A percentile compares a stretch with the other conserved stretches of the same genome.
Evolutionary conservation across 257 asterid genomes (phyloP).

Genomic region (Plantago major): DNA sequence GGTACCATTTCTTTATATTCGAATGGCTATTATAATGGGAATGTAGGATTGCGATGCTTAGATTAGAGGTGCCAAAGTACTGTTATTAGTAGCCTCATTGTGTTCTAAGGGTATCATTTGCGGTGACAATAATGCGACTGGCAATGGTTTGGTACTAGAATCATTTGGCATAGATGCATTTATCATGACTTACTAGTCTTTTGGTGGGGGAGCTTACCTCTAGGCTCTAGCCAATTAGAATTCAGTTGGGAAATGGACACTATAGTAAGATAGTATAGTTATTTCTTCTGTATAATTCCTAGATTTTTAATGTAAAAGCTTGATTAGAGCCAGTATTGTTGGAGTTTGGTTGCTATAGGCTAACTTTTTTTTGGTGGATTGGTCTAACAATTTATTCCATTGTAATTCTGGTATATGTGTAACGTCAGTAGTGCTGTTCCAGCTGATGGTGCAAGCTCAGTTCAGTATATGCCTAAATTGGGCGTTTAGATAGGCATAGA

Average conservation of each 20-base stretch:
- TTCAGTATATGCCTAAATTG: no score
- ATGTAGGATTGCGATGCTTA: slow-evolving; percentile 30
- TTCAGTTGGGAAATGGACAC: no score
- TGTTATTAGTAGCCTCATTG: slow-evolving; percentile 26
- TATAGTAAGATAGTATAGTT: no score
- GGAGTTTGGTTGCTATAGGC: not conserved
- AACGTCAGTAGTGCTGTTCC: no score
- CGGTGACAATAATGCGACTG: not conserved
- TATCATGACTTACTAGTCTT: not conserved
- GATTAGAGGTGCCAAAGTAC: slow-evolving; percentile 28
- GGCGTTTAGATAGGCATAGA: no score
- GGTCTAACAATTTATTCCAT: not conserved
- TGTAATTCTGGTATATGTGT: no score
- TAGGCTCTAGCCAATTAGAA: not conserved
- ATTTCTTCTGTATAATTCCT: no score
- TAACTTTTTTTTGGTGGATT: not conserved
- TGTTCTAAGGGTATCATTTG: slow-evolving; percentile 15
- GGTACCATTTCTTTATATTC: slow-evolving; percentile 42
- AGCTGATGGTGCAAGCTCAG: no score
- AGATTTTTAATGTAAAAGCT: not conserved
- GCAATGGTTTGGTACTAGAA: not conserved
- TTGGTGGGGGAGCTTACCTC: not conserved
- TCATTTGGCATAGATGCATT: not conserved
- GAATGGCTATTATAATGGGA: slow-evolving; percentile 37
- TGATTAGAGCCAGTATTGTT: not conserved